phyloP scores from a whole-genome alignment of 1,139 yeast species.

The Yamadazyma epiphylla region DNA sequence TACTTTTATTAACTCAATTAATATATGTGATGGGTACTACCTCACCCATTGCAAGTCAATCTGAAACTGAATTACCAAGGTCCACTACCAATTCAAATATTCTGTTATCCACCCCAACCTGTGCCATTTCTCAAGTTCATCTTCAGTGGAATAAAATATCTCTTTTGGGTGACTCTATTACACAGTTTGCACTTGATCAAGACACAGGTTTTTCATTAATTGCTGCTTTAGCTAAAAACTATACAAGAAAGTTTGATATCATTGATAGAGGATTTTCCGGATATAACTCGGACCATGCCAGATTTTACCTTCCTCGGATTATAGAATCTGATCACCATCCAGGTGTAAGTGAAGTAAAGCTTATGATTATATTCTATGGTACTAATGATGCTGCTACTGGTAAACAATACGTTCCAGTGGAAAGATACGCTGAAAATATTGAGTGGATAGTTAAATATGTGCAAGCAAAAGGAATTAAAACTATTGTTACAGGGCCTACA shows the following conservation, averaged over 20 bases:
- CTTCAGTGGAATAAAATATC: too few relatives aligned
- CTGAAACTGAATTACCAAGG: too few relatives aligned
- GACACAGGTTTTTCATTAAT: conserved; percentile 29
- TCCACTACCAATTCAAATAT: too few relatives aligned
- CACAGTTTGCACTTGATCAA: conserved; percentile 46
- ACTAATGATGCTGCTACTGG: conserved; percentile 60
- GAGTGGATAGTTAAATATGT: conserved; percentile 35
- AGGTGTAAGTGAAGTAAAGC: conserved; percentile 20
- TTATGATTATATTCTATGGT: conserved; percentile 67
- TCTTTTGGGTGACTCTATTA: conserved; percentile 77
- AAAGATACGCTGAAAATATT: conserved; percentile 46
- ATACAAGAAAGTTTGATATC: conserved; percentile 51
- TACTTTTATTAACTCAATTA: too few relatives aligned
- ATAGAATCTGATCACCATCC: conserved; percentile 37
- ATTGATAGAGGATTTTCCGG: conserved; percentile 63
- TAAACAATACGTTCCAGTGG: conserved; percentile 53
- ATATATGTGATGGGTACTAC: too few relatives aligned
- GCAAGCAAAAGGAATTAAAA: conserved; percentile 36
- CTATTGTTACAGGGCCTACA: conserved; percentile 63
- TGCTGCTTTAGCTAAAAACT: too few relatives aligned
- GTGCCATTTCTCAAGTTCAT: too few relatives aligned
- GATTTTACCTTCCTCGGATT: conserved; percentile 42
- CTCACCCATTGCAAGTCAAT: too few relatives aligned
- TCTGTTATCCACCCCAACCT: too few relatives aligned
- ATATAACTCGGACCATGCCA: conserved; percentile 53